Conservation (phyloP, 2,329 filamentous ascomycete species). For the Fusarium buxicola region DNA sequence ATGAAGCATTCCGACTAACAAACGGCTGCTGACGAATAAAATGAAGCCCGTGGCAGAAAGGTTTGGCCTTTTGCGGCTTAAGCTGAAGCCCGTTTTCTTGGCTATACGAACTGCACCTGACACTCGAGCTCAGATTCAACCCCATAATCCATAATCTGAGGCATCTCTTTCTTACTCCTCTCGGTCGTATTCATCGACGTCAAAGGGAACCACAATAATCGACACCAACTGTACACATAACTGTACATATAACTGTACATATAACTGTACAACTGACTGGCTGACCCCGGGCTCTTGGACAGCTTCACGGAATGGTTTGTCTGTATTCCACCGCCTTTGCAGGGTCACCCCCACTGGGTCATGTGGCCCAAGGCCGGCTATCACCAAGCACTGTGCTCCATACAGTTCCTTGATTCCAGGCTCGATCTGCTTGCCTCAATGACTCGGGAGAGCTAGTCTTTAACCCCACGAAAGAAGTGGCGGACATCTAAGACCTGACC, state of each 20-base stretch:
- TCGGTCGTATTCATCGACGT: constrained; percentile 13
- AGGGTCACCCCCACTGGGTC: constrained; percentile 34
- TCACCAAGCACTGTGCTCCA: constrained; percentile 35
- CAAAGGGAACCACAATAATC: constrained; percentile 17
- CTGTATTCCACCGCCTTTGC: constrained; percentile 13
- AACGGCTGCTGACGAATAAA: constrained; percentile 3
- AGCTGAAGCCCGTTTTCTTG: constrained; percentile 15
- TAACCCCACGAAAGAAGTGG: constrained; percentile 32
- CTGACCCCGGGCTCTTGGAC: constrained; percentile 5
- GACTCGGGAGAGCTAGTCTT: constrained; percentile 20
- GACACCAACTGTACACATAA: constrained; percentile 3
- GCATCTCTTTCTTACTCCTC: neutral
- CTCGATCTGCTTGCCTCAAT: constrained; percentile 16
- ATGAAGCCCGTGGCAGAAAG: constrained; percentile 2
- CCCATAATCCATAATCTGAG: constrained; percentile 26
- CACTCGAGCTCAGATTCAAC: constrained; percentile 11
- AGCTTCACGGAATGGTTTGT: constrained; percentile 35
- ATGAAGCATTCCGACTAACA: neutral
- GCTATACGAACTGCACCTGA: constrained; percentile 13
- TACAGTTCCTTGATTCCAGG: constrained; percentile 25
- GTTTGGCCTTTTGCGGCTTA: constrained; percentile 18
- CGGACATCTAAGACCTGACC: constrained; percentile 24
- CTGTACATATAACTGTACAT: constrained; percentile 9
- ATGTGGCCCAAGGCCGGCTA: constrained; percentile 30
- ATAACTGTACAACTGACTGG: constrained; percentile 30